Base-by-base conservation (phyloP, 2,329 filamentous ascomycete genomes). In the Daldinia sp. region DNA sequence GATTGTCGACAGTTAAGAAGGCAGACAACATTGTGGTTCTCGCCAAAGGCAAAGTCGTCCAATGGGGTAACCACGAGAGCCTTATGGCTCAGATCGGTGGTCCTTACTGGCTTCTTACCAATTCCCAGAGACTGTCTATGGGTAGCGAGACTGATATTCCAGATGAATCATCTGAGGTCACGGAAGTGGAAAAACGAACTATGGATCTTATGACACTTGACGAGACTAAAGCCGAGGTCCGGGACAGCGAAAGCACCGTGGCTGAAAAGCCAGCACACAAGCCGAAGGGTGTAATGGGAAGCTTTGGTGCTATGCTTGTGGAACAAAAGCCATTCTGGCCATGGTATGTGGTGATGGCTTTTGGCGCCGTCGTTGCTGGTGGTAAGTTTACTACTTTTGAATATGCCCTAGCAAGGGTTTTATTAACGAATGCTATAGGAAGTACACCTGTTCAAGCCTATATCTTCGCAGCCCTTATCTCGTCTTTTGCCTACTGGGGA, bases 61-160 rank as follows among this genome's bases (percentile, higher is more conserved):
- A 97, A 77, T 84, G 90, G 74, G 93, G 93, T 0, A 93, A 87
- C 0, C 93, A 97, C 70, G 88, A 93, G 10, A 86, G 87, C 54
- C 85, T 97, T 0, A 83, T 97, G 20, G 78, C 82, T 0, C 81
- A 84, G 20, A 82, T 88, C 5, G 83, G 83, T 1, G 88, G 91
- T 0, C 83, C 91, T 23, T 95, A 94, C 72, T 86, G 85, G 59
- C 84, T 85, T 2, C 84, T 94, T 6, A 91, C 93, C 1, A 82
- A 86, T 65, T 88, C 88, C 0, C 89, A 91, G 69, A 81, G 85
- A 39, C 79, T 90, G 5, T 84, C 83, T 0, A 81, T 88, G 20
- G 84, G 83, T 20, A 83, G 83, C 20, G 83, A 83, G 3, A 77
- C 81, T 0, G 75, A 77, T 2, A 79, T 80, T 26, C 76, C 78